Evolutionary conservation across 345 rosid genomes (phyloP), one percentile per base, ranked within the genome.

Genomic region (Rhodamnia rubescens): DNA sequence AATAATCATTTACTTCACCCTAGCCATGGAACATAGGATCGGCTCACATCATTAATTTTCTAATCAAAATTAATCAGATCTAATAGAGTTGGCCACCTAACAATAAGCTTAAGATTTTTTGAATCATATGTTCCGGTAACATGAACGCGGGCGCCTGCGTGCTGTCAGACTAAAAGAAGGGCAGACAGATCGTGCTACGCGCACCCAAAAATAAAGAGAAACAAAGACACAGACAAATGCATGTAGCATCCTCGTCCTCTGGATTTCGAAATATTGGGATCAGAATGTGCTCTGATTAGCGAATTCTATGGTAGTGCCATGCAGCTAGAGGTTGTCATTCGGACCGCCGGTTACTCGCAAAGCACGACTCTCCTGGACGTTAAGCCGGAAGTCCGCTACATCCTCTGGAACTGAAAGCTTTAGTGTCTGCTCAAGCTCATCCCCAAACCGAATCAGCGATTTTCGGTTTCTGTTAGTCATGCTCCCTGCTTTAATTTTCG

Each of bases 41-140:
- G 50, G 9, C 10, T 47, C 36, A n/a, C 8, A 7, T 0, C 10
- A 61, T 29, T 1, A 0, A 61, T 61, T 13, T 61, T 27, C 20
- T 1, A 0, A 20, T 18, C 5, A 61, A 27, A 59, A 27, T 15
- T 27, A 4, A 27, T 27, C 1, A 18, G 5, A 14, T 27, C 11
- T 15, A 61, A 61, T 61, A 61, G 18, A 61, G 7, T 7, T 1
- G 0, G 0, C 0, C 6, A 29, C 0, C 3, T 0, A 6, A 59
- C 0, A n/a, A 59, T 27, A 59, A 7, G 1, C n/a, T 5, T 59
- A 4, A 1, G 8, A 0, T 6, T 12, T 59, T 59, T 29, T 15
- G 22, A 15, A 64, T 61, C 29, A 15, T 64, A 64, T 1, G 22
- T 64, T 64, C 75, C 15, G 8, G 42, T 29, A 6, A 64, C 75